Base-by-base conservation (phyloP, 176 grass and related monocot species). In the Musa schizocarpa region DNA sequence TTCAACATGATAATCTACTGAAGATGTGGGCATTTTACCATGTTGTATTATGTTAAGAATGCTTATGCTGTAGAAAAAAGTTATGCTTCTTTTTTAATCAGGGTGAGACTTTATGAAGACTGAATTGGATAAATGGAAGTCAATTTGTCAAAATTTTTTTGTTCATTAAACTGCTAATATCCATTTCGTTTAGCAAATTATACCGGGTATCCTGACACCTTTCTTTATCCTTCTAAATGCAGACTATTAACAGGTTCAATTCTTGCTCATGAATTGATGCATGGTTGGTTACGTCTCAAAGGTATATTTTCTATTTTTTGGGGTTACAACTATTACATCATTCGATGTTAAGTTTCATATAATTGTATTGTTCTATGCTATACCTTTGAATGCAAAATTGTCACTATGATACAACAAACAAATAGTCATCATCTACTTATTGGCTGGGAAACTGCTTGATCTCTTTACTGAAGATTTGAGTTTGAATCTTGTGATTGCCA, bases 241-340 rank as follows among this genome's bases (percentile, higher is more conserved):
- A 98, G 90, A 84, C 80, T 98, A 51, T 73, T 98, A 78, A 98
- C 94, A 21, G 94, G 94, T 7, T 97, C 93, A 54, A 97, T 97
- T 76, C 90, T 97, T 81, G 87, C 88, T 82, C 94, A 97, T 80
- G 94, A 97, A 85, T 71, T 97, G 69, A 93, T 97, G 94, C 90
- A 97, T 2, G 86, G 86, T 13, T 97, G 90, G 90, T 81, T 93
- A 79, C 88, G 94, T 75, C 94, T 93, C 54, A 96, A 96, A 96
- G 87, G 89, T 90, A 79, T 73, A 43, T n/a, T 52, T 51, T 49
- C 20, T 54, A 22, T 20, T 48, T 76, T 14, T 17, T 54, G 22
- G 14, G 16, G 34, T 63, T 63, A 22, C 17, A 63, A 22, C 17
- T 10, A 9, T n/a, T 22, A 63, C 61, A n/a, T 17, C 61, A 63